These are phyloP conservation scores for Hericium rajendrae DNA, from an alignment of 768 basidiomycete genomes.

Conservation along the genomic window DNA sequence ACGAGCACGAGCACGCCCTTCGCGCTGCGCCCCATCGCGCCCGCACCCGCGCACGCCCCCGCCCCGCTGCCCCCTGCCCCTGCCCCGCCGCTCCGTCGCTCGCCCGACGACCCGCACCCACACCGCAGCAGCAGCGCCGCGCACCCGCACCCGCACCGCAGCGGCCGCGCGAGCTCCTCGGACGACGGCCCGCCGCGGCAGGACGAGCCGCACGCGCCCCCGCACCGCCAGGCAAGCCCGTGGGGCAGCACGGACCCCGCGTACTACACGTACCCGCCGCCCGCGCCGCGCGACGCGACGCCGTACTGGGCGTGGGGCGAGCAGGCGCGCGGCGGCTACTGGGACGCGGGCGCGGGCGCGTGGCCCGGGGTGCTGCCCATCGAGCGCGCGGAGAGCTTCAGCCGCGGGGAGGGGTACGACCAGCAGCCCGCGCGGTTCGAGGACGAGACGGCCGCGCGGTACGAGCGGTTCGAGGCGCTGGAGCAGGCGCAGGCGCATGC, in stretches of 20 bases:
- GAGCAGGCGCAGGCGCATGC: background rate
- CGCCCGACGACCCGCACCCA: background rate
- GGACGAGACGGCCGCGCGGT: no score
- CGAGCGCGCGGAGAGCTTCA: slow-evolving; percentile 13
- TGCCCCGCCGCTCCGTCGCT: background rate
- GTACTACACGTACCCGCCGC: slow-evolving; percentile 17
- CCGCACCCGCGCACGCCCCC: background rate
- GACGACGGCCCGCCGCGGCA: no score
- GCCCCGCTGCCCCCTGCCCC: no score
- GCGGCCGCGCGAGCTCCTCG: no score
- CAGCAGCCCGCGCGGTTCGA: background rate
- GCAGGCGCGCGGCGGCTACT: slow-evolving; percentile 32
- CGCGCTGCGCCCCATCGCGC: background rate
- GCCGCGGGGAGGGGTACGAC: slow-evolving; percentile 9
- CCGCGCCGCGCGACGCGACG: slow-evolving; percentile 16
- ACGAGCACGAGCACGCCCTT: background rate
- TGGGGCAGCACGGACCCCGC: slow-evolving; percentile 16
- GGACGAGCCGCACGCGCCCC: slow-evolving; percentile 14
- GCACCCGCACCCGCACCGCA: no score
- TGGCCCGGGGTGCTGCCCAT: background rate
- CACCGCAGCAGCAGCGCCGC: background rate
- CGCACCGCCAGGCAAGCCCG: slow-evolving; percentile 3
- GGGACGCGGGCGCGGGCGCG: slow-evolving; percentile 1
- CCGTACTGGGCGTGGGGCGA: slow-evolving; percentile 28
- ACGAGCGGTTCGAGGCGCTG: no score